A percentile compares a stretch with the other conserved stretches of the same genome.
phyloP scores from a whole-genome alignment of 345 rosid species.

The Syzygium aqueum region DNA sequence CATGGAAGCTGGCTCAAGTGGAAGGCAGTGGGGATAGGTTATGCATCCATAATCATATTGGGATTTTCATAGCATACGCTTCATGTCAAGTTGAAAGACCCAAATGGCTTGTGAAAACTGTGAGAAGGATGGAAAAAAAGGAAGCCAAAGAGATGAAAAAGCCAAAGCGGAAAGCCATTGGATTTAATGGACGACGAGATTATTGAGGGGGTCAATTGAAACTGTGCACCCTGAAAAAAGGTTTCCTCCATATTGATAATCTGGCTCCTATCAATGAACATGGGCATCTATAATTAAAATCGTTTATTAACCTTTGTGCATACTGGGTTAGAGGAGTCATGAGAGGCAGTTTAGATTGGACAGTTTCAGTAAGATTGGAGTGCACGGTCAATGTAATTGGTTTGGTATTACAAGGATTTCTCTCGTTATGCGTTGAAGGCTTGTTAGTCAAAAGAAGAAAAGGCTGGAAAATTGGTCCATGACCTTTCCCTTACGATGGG shows the following conservation, averaged over 20 bases:
- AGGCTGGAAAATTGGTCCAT: not conserved
- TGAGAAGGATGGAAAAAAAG: not conserved
- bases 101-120: not conserved
- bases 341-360: not conserved
- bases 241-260: not conserved
- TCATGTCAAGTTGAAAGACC: not conserved
- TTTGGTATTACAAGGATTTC: not conserved
- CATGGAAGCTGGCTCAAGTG: not conserved
- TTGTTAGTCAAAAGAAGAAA: not conserved
- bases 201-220: not conserved
- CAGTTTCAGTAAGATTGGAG: not conserved
- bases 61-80: not conserved
- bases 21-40: not conserved
- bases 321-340: not conserved
- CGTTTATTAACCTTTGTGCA: not conserved
- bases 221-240: not conserved
- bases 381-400: not conserved
- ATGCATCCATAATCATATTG: not conserved
- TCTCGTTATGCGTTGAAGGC: not conserved
- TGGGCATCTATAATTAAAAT: not conserved
- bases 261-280: not conserved
- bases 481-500: not conserved
- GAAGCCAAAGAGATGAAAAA: not conserved
- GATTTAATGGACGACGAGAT: not conserved
- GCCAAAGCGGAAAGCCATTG: not conserved